These are phyloP conservation scores for Colletotrichum cereale DNA, from an alignment of 2,329 filamentous ascomycete genomes.

Conservation along the genomic window DNA sequence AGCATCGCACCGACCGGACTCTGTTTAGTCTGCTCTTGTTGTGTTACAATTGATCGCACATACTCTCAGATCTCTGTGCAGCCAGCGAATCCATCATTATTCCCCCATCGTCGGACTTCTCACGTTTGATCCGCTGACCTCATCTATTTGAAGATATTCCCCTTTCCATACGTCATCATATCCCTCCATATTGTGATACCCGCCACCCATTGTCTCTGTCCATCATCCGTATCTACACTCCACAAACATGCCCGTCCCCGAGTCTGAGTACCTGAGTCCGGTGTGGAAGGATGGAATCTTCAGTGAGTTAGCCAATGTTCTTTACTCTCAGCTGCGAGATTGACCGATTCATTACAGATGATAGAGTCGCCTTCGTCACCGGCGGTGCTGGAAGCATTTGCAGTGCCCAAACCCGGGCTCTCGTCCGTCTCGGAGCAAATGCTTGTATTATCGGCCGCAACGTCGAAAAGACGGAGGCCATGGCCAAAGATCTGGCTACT, in stretches of 20 bases:
- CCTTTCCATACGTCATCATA: conserved; percentile 10
- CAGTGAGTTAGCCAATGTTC: conserved; percentile 62
- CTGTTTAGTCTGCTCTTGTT: conserved; percentile 4
- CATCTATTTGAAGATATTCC: conserved; percentile 10
- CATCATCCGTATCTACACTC: not conserved
- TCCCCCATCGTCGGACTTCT: not conserved
- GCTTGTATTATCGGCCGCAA: conserved; percentile 95
- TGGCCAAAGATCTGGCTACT: conserved; percentile 85
- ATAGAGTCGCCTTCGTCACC: conserved; percentile 94
- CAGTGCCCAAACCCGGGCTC: conserved; percentile 90
- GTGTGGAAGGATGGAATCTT: conserved; percentile 92
- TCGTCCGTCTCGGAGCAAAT: conserved; percentile 91
- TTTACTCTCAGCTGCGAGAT: conserved; percentile 29
- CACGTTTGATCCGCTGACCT: conserved; percentile 1
- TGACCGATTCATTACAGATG: conserved; percentile 63
- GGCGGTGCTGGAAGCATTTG: conserved; percentile 95
- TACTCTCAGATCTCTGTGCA: conserved; percentile 9
- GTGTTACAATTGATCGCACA: conserved; percentile 8
- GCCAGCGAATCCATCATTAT: not conserved
- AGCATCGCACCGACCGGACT: conserved; percentile 1
- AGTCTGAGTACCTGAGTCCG: conserved; percentile 81
- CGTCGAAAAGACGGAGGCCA: conserved; percentile 85
- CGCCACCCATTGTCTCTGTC: conserved; percentile 3
- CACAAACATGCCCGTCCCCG: conserved; percentile 73
- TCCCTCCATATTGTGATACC: conserved; percentile 1